Conservation (phyloP, 2,329 filamentous ascomycete species). For the Trematosphaeria pertusa region DNA sequence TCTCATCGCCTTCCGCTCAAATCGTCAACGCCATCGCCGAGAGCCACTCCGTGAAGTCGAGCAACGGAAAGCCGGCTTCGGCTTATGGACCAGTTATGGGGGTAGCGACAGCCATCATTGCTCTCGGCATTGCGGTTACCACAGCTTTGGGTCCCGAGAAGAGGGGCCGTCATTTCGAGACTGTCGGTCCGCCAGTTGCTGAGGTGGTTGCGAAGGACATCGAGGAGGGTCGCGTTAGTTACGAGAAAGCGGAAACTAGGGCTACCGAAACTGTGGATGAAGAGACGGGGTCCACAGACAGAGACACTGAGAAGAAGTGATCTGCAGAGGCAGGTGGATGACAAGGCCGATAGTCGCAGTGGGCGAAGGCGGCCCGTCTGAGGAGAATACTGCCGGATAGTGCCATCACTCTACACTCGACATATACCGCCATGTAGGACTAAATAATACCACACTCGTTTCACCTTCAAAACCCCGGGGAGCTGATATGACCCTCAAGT, state of each 20-base stretch:
- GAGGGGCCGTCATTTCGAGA: constrained; percentile 73
- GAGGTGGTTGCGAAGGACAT: constrained; percentile 36
- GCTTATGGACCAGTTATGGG: constrained; percentile 80
- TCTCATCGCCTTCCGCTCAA: constrained; percentile 74
- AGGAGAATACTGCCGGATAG: no score
- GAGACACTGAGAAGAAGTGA: no score
- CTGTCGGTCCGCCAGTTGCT: constrained; percentile 61
- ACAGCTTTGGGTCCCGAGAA: constrained; percentile 77
- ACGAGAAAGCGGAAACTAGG: constrained; percentile 34
- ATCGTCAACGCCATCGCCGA: constrained; percentile 80
- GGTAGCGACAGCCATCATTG: constrained; percentile 78
- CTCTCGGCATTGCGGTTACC: constrained; percentile 70
- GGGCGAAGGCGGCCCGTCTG: no score
- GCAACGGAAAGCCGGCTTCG: constrained; percentile 64
- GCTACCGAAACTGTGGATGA: constrained; percentile 28
- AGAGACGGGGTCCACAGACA: no score
- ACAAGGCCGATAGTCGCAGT: no score
- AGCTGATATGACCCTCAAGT: no score
- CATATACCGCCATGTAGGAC: no score
- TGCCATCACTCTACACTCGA: no score
- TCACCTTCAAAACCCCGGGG: no score
- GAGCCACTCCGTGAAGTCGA: constrained; percentile 55
- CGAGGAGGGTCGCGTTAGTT: constrained; percentile 36
- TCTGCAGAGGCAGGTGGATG: no score
- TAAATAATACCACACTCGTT: no score